Evolutionary conservation across 805 yeast genomes (phyloP).

Genomic region (Wickerhamiella alocasiicola): DNA sequence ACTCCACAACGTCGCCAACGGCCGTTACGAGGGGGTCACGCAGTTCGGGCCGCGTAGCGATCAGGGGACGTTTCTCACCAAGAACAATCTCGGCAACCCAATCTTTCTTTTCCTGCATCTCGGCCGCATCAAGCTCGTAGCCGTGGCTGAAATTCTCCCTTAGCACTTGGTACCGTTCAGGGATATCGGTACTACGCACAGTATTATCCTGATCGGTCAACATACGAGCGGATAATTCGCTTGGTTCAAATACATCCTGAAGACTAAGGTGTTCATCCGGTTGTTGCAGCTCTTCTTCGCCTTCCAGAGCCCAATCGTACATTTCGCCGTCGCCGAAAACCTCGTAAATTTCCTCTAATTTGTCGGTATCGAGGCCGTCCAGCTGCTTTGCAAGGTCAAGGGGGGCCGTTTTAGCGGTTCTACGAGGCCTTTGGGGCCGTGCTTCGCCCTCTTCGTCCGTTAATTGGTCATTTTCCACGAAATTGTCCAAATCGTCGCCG

Average conservation of each 20-base stretch:
- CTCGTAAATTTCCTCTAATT: constrained; percentile 83
- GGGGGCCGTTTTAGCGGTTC: constrained; percentile 10
- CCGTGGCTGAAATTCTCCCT: constrained; percentile 56
- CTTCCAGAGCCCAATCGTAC: constrained; percentile 95
- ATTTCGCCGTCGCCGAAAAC: constrained; percentile 96
- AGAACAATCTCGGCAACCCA: constrained; percentile 67
- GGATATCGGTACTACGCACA: constrained; percentile 76
- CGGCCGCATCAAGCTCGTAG: constrained; percentile 51
- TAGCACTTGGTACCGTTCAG: constrained; percentile 79
- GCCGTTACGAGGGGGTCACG: constrained; percentile 43
- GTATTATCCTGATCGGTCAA: constrained; percentile 84
- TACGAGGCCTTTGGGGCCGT: constrained; percentile 13
- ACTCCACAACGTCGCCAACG: constrained; percentile 53
- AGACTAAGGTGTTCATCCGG: constrained; percentile 41
- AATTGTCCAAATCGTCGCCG: constrained; percentile 32
- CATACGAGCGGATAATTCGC: constrained; percentile 81
- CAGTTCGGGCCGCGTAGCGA: constrained; percentile 29
- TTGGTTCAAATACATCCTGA: constrained; percentile 87
- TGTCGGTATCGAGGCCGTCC: constrained; percentile 66
- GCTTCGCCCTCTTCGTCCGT: constrained; percentile 63
- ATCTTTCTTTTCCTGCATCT: constrained; percentile 54
- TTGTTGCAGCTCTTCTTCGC: constrained; percentile 46
- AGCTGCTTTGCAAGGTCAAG: constrained; percentile 22
- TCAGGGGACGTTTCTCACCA: constrained; percentile 40
- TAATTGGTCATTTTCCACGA: constrained; percentile 93